Base-by-base conservation (phyloP, 176 grass and related monocot genomes). In the Panicum miliaceum region DNA sequence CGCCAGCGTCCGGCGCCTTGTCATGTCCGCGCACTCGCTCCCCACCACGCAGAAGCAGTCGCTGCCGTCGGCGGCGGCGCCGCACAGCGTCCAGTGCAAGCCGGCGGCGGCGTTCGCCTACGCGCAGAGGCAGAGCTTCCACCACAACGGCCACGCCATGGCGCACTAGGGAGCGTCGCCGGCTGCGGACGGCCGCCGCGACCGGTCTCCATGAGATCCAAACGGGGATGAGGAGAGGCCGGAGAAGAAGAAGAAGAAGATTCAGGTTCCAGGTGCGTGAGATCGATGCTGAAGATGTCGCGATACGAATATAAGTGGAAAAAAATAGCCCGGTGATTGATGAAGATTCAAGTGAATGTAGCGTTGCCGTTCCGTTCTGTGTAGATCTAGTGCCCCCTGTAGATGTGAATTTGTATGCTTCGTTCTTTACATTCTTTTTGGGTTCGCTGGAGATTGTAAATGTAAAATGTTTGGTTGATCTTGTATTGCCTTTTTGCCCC, bases 21-120 rank as follows among this genome's bases (percentile, higher is more conserved):
- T 94, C 41, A 59, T n/a, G 22, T 83, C 79, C 48, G 1, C 81
- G 13, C 67, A 78, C 58, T 84, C 83, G 16, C 88, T 97, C 20
- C 95, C 92, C 13, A 92, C 93, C 22, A 88, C 90, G 29, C 88
- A 97, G 18, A 88, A 86, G 64, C 57, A 77, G 50, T 64, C 82
- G 13, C 89, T 92, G 32, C 91, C 93, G 12, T 59, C 92, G 6
- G 52, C 92, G 4, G 81, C 85, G 12, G 74, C 77, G 74, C 83
- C 85, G 22, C 70, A 9, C 42, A 79, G 15, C 71, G 71, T 23
- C 12, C 88, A 82, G 11, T 90, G 88, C 84, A 90, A 90, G 79
- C 88, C 87, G 16, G 82, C 93, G 34, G 29, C 63, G 2, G 75
- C 75, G 34, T 84, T 90, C 90, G 67, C 85, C 59, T 94, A 89